phyloP scores from a whole-genome alignment of 805 yeast genomes.

The Saturnispora serradocipensis region DNA sequence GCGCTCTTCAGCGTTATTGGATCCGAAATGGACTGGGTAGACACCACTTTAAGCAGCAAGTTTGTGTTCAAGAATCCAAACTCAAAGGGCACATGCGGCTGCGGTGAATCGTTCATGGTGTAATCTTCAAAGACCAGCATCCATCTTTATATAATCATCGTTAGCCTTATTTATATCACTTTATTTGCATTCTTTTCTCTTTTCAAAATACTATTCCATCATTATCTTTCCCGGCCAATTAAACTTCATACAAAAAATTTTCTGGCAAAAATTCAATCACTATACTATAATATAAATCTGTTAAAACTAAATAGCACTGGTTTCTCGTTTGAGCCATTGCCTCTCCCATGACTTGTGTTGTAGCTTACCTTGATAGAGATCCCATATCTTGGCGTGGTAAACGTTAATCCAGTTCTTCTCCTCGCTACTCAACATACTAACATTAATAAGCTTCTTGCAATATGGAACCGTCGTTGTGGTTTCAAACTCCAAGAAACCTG shows the following conservation, averaged over 20 bases:
- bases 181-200: neutral
- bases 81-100: constrained; percentile 96
- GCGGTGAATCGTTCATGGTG: constrained; percentile 98
- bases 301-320: constrained; percentile 20
- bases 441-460: constrained; percentile 43
- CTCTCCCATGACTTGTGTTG: constrained; percentile 31
- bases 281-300: neutral
- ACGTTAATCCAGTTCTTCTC: constrained; percentile 43
- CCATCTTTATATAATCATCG: neutral
- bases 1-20: constrained; percentile 95
- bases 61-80: constrained; percentile 94
- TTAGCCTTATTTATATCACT: neutral
- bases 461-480: constrained; percentile 52
- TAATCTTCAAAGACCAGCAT: constrained; percentile 22
- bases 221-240: too few species aligned
- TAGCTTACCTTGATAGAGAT: constrained; percentile 32
- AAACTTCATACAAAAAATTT: neutral
- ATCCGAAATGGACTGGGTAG: constrained; percentile 97
- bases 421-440: constrained; percentile 32
- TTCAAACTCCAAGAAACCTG: constrained; percentile 42
- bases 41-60: constrained; percentile 79
- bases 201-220: neutral
- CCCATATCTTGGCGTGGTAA: constrained; percentile 41
- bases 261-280: neutral
- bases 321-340: constrained; percentile 44